Evolutionary conservation across 495 filamentous ascomycete genomes (phyloP).

Genomic region (Aspergillus indologenus): DNA sequence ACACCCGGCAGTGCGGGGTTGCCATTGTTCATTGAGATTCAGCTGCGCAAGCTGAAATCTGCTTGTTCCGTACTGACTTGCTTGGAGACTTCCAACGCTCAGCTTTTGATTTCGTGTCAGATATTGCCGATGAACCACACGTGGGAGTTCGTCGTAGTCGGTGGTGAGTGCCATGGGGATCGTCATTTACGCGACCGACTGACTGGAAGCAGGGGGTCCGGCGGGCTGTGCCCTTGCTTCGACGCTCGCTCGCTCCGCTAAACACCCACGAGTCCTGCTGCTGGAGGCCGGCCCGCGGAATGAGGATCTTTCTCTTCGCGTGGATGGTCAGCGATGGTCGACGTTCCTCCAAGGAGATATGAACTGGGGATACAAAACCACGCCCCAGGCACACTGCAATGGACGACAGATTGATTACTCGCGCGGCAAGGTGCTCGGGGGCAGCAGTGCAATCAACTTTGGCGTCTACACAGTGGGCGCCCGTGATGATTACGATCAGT

Average conservation of each 20-base stretch:
- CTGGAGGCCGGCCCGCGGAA: conserved; percentile 56
- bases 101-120: neutral
- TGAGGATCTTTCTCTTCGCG: conserved; percentile 41
- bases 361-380: conserved; percentile 62
- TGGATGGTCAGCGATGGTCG: conserved; percentile 51
- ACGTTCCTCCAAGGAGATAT: conserved; percentile 46
- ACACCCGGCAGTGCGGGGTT: neutral
- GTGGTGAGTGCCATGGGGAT: conserved; percentile 33
- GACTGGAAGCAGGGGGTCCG: conserved; percentile 46
- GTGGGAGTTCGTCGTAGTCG: conserved; percentile 57
- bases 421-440: conserved; percentile 59
- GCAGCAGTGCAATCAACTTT: conserved; percentile 63
- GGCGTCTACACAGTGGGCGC: conserved; percentile 56
- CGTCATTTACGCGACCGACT: neutral
- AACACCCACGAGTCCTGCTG: conserved; percentile 50
- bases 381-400: conserved; percentile 49
- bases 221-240: conserved; percentile 52
- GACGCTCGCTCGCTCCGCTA: conserved; percentile 40
- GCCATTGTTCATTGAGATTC: neutral
- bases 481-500: conserved; percentile 58
- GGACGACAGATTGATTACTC: conserved; percentile 53
- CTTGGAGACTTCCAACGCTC: neutral
- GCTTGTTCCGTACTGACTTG: neutral
- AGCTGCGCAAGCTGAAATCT: neutral
- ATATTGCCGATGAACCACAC: neutral